Evolutionary conservation across 495 filamentous ascomycete species (phyloP), one percentile per base, ranked within the genome.

Genomic region (Penicillium goetzii): DNA sequence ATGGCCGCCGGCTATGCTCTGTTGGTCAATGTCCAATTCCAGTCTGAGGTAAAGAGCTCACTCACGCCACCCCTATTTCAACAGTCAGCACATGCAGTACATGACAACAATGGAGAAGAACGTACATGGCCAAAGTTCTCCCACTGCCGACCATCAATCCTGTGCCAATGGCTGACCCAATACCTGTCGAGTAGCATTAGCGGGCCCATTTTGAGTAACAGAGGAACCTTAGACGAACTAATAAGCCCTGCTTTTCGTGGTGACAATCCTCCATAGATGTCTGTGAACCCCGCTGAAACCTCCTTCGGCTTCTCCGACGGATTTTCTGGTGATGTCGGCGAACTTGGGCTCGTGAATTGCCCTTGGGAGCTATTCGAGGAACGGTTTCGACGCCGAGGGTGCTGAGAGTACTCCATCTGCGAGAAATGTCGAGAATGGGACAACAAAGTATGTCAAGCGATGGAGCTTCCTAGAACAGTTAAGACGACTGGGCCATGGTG

Each of bases 101-200:
- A 14, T 7, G n/a, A 23, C 4, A 34, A 4, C 3, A 17, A 12
- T 23, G 52, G 2, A 32, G 15, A 10, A 17, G 10, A 34, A 43
- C 89, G 63, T 84, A 88, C 70, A 81, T 77, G 32, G 87, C 83
- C 30, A 91, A 84, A 19, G 86, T 84, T 64, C 82, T 77, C 33
- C 87, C 88, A 52, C 86, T 89, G 36, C 79, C 84, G 56, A 87
- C 83, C 70, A 86, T 84, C 68, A 88, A 71, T 25, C 87, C 89
- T 34, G 90, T 92, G 63, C 90, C 91, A 64, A 96, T 90, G 12
- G 92, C 91, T 51, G 90, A 90, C 30, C 92, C 91, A 66, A 96
- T 92, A 4, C 91, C 92, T 82, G 43, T 23, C 21, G 12, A 19
- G 1, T 25, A 12, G 1, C 15, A 36, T 72, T 55, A 73, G 65